Evolutionary conservation across 2,329 filamentous ascomycete genomes (phyloP).

Genomic region (Penicillium brasilianum): DNA sequence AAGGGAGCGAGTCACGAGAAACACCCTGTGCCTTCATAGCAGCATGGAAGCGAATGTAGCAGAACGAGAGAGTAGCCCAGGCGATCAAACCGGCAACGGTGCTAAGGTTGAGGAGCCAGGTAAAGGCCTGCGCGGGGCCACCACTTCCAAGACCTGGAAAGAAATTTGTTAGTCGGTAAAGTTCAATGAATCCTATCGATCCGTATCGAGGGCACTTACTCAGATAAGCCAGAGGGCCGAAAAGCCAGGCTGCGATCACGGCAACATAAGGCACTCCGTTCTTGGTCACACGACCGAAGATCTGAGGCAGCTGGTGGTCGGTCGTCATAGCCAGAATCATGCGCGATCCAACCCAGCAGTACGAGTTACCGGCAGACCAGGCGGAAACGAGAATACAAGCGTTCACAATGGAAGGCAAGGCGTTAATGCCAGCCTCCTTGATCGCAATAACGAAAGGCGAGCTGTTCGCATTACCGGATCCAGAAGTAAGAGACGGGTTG

Average conservation of each 20-base stretch:
- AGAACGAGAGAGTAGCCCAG: slow-evolving; percentile 52
- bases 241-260: slow-evolving; percentile 60
- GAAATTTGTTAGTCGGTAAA: background rate
- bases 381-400: slow-evolving; percentile 45
- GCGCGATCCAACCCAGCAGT: slow-evolving; percentile 60
- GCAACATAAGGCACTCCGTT: slow-evolving; percentile 62
- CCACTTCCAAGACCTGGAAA: slow-evolving; percentile 39
- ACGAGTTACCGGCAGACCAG: slow-evolving; percentile 50
- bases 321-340: slow-evolving; percentile 65
- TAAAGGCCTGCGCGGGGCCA: slow-evolving; percentile 45
- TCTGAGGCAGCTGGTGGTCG: slow-evolving; percentile 62
- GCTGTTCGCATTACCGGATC: slow-evolving; percentile 37
- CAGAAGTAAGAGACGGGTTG: slow-evolving; percentile 29
- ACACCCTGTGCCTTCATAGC: slow-evolving; percentile 49
- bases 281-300: slow-evolving; percentile 60
- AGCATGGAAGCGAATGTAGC: slow-evolving; percentile 59
- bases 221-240: slow-evolving; percentile 51
- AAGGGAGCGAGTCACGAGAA: slow-evolving; percentile 50
- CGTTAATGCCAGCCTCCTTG: slow-evolving; percentile 40
- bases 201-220: slow-evolving; percentile 25
- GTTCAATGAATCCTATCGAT: no score
- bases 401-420: slow-evolving; percentile 42
- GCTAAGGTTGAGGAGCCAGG: slow-evolving; percentile 51
- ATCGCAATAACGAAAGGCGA: slow-evolving; percentile 46
- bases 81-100: slow-evolving; percentile 56